Evolutionary conservation across 2,329 filamentous ascomycete genomes (phyloP), one percentile per base, ranked within the genome.

Genomic region (Paraphaeosphaeria sporulosa): DNA sequence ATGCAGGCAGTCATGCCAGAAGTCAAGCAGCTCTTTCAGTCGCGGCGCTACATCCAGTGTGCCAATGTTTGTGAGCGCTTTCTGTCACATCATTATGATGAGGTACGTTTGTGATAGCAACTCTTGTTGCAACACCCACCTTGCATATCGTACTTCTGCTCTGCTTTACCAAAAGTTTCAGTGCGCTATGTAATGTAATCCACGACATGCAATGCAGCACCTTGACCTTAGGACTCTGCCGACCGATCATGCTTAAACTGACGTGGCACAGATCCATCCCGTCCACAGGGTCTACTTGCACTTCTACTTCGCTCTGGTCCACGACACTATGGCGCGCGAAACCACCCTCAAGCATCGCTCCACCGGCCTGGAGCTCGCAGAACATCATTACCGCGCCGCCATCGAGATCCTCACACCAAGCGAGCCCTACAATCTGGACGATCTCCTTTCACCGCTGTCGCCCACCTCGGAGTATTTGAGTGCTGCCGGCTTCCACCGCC

Each of bases 301-400:
- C 63, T 79, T 78, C 66, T 79, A 78, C 60, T 68, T 72, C 4
- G 77, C 75, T 3, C 61, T 78, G 12, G 74, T 74, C 9, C 73
- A 79, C 58, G 76, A 79, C 59, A 70, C 72, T 3, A 63, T 77
- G 27, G 76, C 75, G 4, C 70, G 76, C 19, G 71, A 74, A 65
- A 73, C 76, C 25, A 71, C 71, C 4, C 69, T 71, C 5, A 69
- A 64, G 43, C 69, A 74, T 21, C 73, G 76, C 38, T 63, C 63
- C 49, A 61, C 63, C 19, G 72, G 73, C 25, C 68, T 79, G 30
- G 70, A 70, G 23, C 61, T 73, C 7, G 75, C 77, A 30, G 76
- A 78, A 52, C 66, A 71, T 48, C 70, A 77, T 58, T 78, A 78
- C 58, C 60, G 63, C 36, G 69, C 70, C 34, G 75, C 76, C 47